phyloP scores from a whole-genome alignment of 1,284 basidiomycete genomes.

The Marasmius fiardii region DNA sequence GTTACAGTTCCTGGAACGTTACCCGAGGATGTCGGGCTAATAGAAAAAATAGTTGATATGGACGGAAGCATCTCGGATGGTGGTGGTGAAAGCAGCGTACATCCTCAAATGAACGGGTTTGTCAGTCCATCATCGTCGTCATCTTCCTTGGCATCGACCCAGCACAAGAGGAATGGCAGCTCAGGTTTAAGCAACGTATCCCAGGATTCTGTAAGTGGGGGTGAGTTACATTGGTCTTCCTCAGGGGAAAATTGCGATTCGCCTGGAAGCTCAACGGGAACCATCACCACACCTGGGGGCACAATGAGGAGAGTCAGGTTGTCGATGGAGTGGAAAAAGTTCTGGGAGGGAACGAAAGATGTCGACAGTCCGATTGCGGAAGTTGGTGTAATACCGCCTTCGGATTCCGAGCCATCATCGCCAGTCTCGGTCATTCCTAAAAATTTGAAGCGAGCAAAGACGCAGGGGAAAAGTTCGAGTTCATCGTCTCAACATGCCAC shows the following conservation, averaged over 20 bases:
- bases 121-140: background rate
- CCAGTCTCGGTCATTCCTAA: background rate
- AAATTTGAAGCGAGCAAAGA: background rate
- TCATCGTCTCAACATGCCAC: background rate
- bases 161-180: slow-evolving; percentile 8
- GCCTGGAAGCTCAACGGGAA: background rate
- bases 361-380: slow-evolving; percentile 27
- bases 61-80: slow-evolving; percentile 8
- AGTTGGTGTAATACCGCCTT: background rate
- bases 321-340: slow-evolving; percentile 45
- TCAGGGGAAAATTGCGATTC: slow-evolving; percentile 2
- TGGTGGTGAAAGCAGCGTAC: background rate
- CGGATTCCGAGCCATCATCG: background rate
- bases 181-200: slow-evolving; percentile 4
- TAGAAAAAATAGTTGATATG: background rate
- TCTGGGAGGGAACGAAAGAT: slow-evolving; percentile 66
- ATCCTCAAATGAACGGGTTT: background rate
- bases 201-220: background rate
- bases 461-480: background rate
- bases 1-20: slow-evolving; percentile 68
- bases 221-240: background rate
- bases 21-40: slow-evolving; percentile 19
- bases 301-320: slow-evolving; percentile 11
- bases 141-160: background rate
- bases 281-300: slow-evolving; percentile 10